A percentile compares a stretch with the other conserved stretches of the same genome.
These are phyloP conservation scores for Pascua sp. DNA, from an alignment of 1,284 basidiomycete species.

Conservation along the genomic window DNA sequence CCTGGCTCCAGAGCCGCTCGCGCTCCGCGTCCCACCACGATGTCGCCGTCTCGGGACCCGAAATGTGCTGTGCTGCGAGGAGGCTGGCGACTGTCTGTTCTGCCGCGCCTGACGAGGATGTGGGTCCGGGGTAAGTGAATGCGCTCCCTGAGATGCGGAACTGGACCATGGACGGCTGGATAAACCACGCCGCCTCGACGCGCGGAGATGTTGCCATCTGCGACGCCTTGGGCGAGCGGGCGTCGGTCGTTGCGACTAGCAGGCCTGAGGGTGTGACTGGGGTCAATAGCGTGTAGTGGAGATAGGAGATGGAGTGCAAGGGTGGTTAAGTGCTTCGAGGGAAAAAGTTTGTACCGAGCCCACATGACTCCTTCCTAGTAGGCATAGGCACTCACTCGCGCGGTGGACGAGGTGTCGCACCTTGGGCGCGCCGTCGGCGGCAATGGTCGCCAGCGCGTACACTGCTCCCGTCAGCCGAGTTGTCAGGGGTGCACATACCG, in stretches of 20 bases:
- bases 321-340: too few species aligned
- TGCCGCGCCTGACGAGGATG: background rate
- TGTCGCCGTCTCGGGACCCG: conserved; percentile 7
- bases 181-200: conserved; percentile 44
- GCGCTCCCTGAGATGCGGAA: conserved; percentile 43
- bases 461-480: conserved; percentile 20
- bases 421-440: conserved; percentile 29
- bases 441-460: conserved; percentile 37
- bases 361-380: background rate
- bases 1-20: conserved; percentile 31
- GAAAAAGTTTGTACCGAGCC: too few species aligned
- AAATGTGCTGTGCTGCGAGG: too few species aligned
- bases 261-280: conserved; percentile 36
- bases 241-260: conserved; percentile 45
- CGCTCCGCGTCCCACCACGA: conserved; percentile 43
- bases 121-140: conserved; percentile 22
- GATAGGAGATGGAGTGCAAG: too few species aligned
- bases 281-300: background rate
- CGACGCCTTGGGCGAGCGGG: conserved; percentile 40
- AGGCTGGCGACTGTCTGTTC: too few species aligned
- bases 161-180: conserved; percentile 36
- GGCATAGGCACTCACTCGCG: conserved; percentile 24
- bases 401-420: conserved; percentile 45
- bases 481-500: too few species aligned
- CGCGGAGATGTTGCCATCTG: conserved; percentile 32